Evolutionary conservation across 768 basidiomycete genomes (phyloP).

Genomic region (Piloderma croceum): DNA sequence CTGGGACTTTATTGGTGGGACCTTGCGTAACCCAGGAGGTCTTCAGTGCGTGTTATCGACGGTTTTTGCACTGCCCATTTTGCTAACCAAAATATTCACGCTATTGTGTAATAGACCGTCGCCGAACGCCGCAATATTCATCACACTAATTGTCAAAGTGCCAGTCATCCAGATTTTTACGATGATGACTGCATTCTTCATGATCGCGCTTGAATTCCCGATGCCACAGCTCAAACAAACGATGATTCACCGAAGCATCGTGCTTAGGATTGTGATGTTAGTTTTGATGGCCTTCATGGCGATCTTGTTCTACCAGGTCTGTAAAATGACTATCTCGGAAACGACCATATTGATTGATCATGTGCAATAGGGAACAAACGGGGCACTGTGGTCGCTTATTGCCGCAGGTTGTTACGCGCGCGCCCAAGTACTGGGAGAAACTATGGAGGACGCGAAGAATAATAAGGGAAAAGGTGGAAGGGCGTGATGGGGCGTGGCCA

Average conservation of each 20-base stretch:
- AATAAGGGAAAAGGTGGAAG: constrained; percentile 54
- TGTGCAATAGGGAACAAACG: constrained; percentile 70
- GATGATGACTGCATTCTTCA: constrained; percentile 52
- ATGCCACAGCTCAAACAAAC: constrained; percentile 50
- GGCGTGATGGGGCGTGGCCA: constrained; percentile 38
- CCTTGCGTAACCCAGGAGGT: constrained; percentile 71
- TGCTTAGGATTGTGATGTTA: constrained; percentile 56
- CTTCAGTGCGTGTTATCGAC: constrained; percentile 55
- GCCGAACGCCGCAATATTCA: constrained; percentile 54
- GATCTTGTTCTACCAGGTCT: constrained; percentile 73
- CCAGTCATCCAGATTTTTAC: constrained; percentile 71
- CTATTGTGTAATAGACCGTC: constrained; percentile 43
- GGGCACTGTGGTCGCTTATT: constrained; percentile 73
- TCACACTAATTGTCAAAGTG: constrained; percentile 66
- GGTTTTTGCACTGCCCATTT: not conserved
- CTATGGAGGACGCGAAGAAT: constrained; percentile 57
- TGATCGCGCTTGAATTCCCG: constrained; percentile 71
- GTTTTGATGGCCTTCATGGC: constrained; percentile 57
- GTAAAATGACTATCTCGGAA: constrained; percentile 11
- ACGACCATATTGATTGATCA: not conserved
- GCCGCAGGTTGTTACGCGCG: constrained; percentile 62
- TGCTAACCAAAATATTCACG: not conserved
- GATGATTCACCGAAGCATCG: constrained; percentile 59
- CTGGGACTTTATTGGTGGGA: constrained; percentile 90
- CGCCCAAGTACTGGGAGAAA: constrained; percentile 64